Evolutionary conservation across 257 asterid genomes (phyloP), one percentile per base, ranked within the genome.

Genomic region (Euphrasia confusa): DNA sequence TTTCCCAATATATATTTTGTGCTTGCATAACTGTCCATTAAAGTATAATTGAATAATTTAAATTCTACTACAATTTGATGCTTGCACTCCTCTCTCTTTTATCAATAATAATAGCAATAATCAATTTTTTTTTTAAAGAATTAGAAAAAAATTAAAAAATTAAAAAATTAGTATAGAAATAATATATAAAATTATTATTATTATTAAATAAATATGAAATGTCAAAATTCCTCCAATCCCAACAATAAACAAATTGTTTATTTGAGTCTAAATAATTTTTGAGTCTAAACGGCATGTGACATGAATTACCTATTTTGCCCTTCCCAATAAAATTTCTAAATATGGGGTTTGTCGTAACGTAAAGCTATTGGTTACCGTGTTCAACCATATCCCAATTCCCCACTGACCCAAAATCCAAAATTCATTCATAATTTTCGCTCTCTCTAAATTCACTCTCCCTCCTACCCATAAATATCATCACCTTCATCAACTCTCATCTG

Each of bases 351-450:
- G 66, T 65, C 65, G 65, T 76, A 78, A 62, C 88, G 85, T 81
- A 78, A 79, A 79, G 87, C 77, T 68, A 78, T 86, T 78, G 89
- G 82, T 70, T 76, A 77, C 72, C 83, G 87, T 74, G 84, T 80
- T 80, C 81, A 84, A 80, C 78, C 42, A 60, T 65, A 63, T 54
- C 70, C 80, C 66, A 21, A 21, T 21, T 21, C 24, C 24, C 24
- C 24, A 21, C 24, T 21, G 24, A 21, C 70, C 10, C 28, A 50
- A 52, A 13, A n/a, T 30, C 55, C 32, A 56, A 12, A 14, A 32
- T 10, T 30, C 61, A 42, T 49, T 37, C 53, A 27, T 33, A 30
- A 64, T 26, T 56, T 52, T 15, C 40, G 14, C 53, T 58, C 67
- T 26, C 58, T 18, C 18, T 49, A 30, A 30, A 42, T 13, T 54